phyloP scores from a whole-genome alignment of 2,329 filamentous ascomycete genomes.

The Stachybotrys elegans region DNA sequence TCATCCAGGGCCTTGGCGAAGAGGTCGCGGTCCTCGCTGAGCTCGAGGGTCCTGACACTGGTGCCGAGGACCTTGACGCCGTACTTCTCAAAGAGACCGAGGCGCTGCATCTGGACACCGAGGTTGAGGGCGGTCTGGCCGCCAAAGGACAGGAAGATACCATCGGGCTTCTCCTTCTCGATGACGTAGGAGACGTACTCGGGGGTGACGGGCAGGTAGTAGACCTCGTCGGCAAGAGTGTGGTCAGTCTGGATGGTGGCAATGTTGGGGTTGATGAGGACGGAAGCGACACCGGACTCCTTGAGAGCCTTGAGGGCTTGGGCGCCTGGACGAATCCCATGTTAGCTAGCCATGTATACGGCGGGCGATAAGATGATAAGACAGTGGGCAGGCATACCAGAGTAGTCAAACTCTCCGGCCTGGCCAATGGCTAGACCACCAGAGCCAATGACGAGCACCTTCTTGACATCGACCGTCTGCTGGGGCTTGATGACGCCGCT shows the following conservation, averaged over 20 bases:
- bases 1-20: slow-evolving; percentile 95
- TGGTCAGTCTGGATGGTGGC: slow-evolving; percentile 98
- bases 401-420: slow-evolving; percentile 98
- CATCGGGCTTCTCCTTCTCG: slow-evolving; percentile 90
- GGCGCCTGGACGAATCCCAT: slow-evolving; percentile 55
- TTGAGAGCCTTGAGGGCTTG: slow-evolving; percentile 96
- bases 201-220: slow-evolving; percentile 95
- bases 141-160: slow-evolving; percentile 95
- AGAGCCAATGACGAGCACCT: slow-evolving; percentile 93
- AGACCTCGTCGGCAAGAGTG: slow-evolving; percentile 92
- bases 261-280: slow-evolving; percentile 97
- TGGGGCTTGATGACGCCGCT: slow-evolving; percentile 80
- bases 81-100: slow-evolving; percentile 92
- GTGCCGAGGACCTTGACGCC: slow-evolving; percentile 94
- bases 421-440: slow-evolving; percentile 96
- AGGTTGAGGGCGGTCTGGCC: slow-evolving; percentile 96
- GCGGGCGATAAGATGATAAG: not conserved
- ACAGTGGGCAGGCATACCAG: slow-evolving; percentile 57
- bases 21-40: slow-evolving; percentile 91
- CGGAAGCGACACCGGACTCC: slow-evolving; percentile 85
- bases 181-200: slow-evolving; percentile 98
- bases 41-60: slow-evolving; percentile 88
- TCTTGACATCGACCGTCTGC: slow-evolving; percentile 84
- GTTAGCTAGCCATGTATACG: slow-evolving; percentile 12
- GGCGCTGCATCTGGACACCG: slow-evolving; percentile 94